Evolutionary conservation across 148 eudicot species (phyloP).

Genomic region (Heliosperma pusillum): DNA sequence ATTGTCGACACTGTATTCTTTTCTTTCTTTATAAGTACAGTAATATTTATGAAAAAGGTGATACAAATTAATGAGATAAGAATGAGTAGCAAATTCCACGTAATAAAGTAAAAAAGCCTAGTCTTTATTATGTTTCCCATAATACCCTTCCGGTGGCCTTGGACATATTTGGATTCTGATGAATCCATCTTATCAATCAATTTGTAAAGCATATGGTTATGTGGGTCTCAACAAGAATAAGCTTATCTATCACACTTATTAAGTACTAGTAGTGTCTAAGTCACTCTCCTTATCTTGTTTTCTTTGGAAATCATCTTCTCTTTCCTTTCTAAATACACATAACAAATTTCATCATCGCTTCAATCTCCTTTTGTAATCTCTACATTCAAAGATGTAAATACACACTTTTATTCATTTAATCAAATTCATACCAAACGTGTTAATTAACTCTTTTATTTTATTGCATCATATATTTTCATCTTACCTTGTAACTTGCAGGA

Average conservation of each 20-base stretch:
- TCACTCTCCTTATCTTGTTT: not conserved
- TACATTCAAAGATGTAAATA: not conserved
- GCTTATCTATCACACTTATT: too few species aligned
- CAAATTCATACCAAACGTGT: too few species aligned
- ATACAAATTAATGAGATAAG: slow-evolving; percentile 1
- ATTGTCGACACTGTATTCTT: not conserved
- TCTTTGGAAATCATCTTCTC: too few species aligned
- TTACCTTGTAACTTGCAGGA: too few species aligned
- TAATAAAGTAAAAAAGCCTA: not conserved
- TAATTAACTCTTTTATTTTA: too few species aligned
- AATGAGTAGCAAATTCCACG: slow-evolving; percentile 3
- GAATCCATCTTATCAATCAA: not conserved
- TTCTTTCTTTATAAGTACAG: too few species aligned
- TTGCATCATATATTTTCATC: too few species aligned
- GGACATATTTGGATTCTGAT: not conserved
- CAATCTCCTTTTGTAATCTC: not conserved
- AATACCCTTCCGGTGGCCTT: not conserved
- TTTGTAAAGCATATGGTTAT: too few species aligned
- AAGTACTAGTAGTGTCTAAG: too few species aligned
- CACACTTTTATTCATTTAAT: too few species aligned
- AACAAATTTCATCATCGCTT: not conserved
- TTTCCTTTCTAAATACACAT: not conserved
- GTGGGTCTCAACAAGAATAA: not conserved
- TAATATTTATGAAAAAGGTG: too few species aligned
- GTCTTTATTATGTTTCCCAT: not conserved